Conservation (phyloP, 768 basidiomycete genomes). For the Ramaria sp. region DNA sequence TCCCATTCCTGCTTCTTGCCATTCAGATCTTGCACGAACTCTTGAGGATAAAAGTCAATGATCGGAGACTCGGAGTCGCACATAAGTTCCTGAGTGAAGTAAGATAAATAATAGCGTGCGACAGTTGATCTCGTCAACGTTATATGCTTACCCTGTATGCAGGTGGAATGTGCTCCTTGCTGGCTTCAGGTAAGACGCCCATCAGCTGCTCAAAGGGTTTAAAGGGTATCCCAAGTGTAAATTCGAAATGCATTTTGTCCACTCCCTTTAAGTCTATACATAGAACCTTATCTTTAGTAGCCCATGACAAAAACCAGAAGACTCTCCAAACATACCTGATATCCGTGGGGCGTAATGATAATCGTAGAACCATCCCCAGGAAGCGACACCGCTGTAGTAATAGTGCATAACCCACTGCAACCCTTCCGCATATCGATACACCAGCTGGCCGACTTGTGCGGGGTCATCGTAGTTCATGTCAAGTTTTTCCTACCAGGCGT, state of each 20-base stretch:
- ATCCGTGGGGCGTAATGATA: conserved; percentile 98
- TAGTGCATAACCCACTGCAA: conserved; percentile 99
- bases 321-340: conserved; percentile 48
- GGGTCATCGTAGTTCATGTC: conserved; percentile 67
- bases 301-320: not conserved
- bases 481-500: conserved; percentile 60
- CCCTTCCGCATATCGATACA: conserved; percentile 82
- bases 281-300: not conserved
- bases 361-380: conserved; percentile 98
- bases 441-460: conserved; percentile 56
- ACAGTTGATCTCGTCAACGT: too few relatives aligned
- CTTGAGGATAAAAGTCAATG: conserved; percentile 84
- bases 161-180: conserved; percentile 77
- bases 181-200: conserved; percentile 92
- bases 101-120: not conserved
- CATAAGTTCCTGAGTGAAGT: conserved; percentile 70
- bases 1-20: conserved; percentile 99
- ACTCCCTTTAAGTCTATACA: conserved; percentile 46
- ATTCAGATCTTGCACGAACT: conserved; percentile 90
- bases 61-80: conserved; percentile 75
- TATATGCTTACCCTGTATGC: conserved; percentile 62
- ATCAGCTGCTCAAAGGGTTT: conserved; percentile 92
- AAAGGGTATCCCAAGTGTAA: conserved; percentile 84
- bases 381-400: conserved; percentile 94
- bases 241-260: conserved; percentile 73